These are phyloP conservation scores for Pseudozyma flocculosa DNA, from an alignment of 1,284 basidiomycete genomes.

Conservation along the genomic window DNA sequence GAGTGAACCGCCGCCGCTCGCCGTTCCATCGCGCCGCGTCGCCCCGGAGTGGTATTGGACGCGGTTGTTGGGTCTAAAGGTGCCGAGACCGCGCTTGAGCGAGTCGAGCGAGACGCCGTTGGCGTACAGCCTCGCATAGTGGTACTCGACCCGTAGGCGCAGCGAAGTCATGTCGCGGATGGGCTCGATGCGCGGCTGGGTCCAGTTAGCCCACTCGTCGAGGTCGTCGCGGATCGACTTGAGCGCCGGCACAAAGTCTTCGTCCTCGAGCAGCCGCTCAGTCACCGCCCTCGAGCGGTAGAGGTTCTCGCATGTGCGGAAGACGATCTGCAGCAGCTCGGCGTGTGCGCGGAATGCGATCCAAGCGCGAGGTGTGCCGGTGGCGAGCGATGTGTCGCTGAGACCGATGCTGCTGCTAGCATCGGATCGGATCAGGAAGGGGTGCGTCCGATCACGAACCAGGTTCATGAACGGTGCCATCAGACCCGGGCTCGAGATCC, in stretches of 20 bases:
- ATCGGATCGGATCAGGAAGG: slow-evolving; percentile 24
- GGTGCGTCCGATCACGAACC: slow-evolving; percentile 34
- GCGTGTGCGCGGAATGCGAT: slow-evolving; percentile 34
- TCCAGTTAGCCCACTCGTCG: slow-evolving; percentile 41
- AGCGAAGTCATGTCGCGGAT: slow-evolving; percentile 39
- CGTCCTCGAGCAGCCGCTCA: slow-evolving; percentile 31
- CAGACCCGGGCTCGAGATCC: slow-evolving; percentile 37
- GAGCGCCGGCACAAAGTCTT: slow-evolving; percentile 35
- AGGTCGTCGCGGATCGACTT: slow-evolving; percentile 35
- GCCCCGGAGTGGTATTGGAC: slow-evolving; percentile 11
- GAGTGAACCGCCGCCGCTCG: too few species aligned
- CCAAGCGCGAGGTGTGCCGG: slow-evolving; percentile 31
- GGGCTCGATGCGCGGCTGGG: slow-evolving; percentile 30
- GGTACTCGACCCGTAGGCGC: slow-evolving; percentile 36
- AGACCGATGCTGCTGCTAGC: slow-evolving; percentile 12
- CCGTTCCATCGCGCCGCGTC: too few species aligned
- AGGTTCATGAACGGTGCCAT: slow-evolving; percentile 38
- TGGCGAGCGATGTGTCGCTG: slow-evolving; percentile 6
- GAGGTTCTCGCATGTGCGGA: slow-evolving; percentile 37
- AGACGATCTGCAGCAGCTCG: slow-evolving; percentile 33
- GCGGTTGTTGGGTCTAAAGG: slow-evolving; percentile 15
- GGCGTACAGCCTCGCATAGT: slow-evolving; percentile 37
- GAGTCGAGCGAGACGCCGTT: slow-evolving; percentile 40
- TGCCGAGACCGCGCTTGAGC: slow-evolving; percentile 30
- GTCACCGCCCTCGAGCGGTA: slow-evolving; percentile 35